A percentile compares a stretch with the other conserved stretches of the same genome.
Conservation (phyloP, 345 rosid genomes). For the Aquilaria yunnanensis region DNA sequence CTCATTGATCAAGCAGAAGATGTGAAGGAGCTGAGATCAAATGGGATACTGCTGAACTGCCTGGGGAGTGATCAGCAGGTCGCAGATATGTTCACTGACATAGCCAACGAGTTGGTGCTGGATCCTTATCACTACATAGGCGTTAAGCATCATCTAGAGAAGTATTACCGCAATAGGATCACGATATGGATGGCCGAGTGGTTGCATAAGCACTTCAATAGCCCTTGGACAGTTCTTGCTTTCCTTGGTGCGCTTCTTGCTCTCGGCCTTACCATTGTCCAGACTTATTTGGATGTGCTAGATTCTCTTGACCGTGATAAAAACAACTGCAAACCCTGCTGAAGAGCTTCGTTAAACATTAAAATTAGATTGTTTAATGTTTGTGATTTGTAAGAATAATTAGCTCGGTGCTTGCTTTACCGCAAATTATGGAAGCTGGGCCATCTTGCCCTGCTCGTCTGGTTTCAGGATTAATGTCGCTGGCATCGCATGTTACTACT, state of each 20-base stretch:
- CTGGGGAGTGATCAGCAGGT: conserved; percentile 16
- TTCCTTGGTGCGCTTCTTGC: background rate
- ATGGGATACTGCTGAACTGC: conserved; percentile 3
- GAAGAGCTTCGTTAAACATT: no score
- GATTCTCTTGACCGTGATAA: no score
- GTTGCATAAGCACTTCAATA: conserved; percentile 5
- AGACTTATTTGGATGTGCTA: background rate
- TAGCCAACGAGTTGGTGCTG: conserved; percentile 11
- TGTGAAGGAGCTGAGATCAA: conserved; percentile 13
- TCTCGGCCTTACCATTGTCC: conserved; percentile 1
- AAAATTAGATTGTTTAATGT: no score
- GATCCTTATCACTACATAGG: background rate
- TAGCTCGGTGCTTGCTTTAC: no score
- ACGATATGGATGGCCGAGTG: background rate
- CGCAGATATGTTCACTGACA: conserved; percentile 7
- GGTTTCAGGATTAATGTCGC: no score
- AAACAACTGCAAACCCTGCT: no score
- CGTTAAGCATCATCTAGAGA: background rate
- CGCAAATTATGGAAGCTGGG: background rate
- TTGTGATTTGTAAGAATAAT: no score
- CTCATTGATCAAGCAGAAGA: conserved; percentile 12
- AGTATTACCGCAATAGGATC: background rate
- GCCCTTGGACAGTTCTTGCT: conserved; percentile 14
- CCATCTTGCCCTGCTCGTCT: background rate
- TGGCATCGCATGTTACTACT: no score